Base-by-base conservation (phyloP, 2,329 filamentous ascomycete species). In the Calycina herbarum region DNA sequence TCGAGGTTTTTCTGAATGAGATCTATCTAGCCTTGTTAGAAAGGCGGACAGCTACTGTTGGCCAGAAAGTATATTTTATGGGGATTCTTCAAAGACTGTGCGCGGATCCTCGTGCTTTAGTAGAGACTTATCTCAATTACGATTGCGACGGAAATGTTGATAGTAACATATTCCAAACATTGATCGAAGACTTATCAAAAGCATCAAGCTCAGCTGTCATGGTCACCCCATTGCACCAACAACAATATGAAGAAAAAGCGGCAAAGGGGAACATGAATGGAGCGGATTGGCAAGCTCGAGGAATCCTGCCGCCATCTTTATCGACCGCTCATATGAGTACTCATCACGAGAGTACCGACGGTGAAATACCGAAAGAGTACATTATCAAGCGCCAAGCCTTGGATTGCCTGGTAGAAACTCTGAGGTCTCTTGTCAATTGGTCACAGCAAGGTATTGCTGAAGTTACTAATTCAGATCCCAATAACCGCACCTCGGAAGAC, bases 41-140 rank as follows among this genome's bases (percentile, higher is more conserved):
- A 60, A 91, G 94, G 77, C 88, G 90, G 69, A 94, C 89, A 66
- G 93, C 94, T 0, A 94, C 94, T 3, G 80, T 90, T 10, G 93
- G 93, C 67, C 95, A 99, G 76, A 99, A 98, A 78, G 86, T 95
- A 63, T 93, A 94, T 75, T 95, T 98, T 71, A 86, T 99, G 77
- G 89, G 88, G 67, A 87, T 99, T 31, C 83, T 99, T 62, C 91
- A 92, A 72, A 86, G 94, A 66, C 83, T 99, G 59, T 94, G 91
- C 66, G 88, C 87, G 17, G 95, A 99, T 76, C 92, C 94, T 1
- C 86, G 92, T 70, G 94, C 93, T 0, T 78, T 99, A 59, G 95
- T 99, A 17, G 95, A 99, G 78, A 90, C 94, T 15, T 99, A 99
- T 78, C 85, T 99, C 68, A 99, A 99, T 78, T 99, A 99, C 75